Evolutionary conservation across 2,329 filamentous ascomycete genomes (phyloP).

Genomic region (Stachybotrys chlorohalonatus): DNA sequence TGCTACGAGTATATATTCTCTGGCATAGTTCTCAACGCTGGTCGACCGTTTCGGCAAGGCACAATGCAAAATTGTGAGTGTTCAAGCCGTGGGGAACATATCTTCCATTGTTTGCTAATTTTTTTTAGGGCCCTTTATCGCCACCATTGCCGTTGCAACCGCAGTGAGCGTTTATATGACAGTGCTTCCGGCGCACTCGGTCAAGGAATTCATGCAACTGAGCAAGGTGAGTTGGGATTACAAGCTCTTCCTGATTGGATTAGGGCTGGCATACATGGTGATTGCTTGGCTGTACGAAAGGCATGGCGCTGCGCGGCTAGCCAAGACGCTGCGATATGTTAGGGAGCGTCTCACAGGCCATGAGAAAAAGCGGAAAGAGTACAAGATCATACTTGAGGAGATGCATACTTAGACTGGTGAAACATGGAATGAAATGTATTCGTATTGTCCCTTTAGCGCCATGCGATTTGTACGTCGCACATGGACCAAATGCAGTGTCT

Average conservation of each 20-base stretch:
- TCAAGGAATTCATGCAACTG: slow-evolving; percentile 73
- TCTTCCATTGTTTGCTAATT: slow-evolving; percentile 1
- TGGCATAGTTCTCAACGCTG: slow-evolving; percentile 84
- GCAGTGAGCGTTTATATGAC: slow-evolving; percentile 72
- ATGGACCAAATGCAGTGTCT: too few relatives aligned
- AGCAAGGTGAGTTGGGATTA: slow-evolving; percentile 68
- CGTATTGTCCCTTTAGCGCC: too few relatives aligned
- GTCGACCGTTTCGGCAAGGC: slow-evolving; percentile 76
- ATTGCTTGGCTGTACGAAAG: slow-evolving; percentile 65
- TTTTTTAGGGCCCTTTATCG: slow-evolving; percentile 66
- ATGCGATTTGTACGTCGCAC: too few relatives aligned
- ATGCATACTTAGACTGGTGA: slow-evolving; percentile 10
- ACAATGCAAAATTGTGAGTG: slow-evolving; percentile 69
- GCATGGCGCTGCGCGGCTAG: slow-evolving; percentile 58
- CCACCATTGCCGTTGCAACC: slow-evolving; percentile 62
- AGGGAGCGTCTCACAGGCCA: slow-evolving; percentile 49
- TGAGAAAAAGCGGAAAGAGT: slow-evolving; percentile 74
- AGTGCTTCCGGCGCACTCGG: slow-evolving; percentile 58
- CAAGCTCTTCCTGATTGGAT: slow-evolving; percentile 58
- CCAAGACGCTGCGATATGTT: slow-evolving; percentile 54
- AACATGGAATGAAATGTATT: not conserved
- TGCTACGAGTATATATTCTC: slow-evolving; percentile 94
- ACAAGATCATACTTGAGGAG: slow-evolving; percentile 70
- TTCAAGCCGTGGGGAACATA: fast-evolving
- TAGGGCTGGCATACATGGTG: slow-evolving; percentile 62